Evolutionary conservation across 495 filamentous ascomycete genomes (phyloP).

Genomic region (Hypoxylon fuscum): DNA sequence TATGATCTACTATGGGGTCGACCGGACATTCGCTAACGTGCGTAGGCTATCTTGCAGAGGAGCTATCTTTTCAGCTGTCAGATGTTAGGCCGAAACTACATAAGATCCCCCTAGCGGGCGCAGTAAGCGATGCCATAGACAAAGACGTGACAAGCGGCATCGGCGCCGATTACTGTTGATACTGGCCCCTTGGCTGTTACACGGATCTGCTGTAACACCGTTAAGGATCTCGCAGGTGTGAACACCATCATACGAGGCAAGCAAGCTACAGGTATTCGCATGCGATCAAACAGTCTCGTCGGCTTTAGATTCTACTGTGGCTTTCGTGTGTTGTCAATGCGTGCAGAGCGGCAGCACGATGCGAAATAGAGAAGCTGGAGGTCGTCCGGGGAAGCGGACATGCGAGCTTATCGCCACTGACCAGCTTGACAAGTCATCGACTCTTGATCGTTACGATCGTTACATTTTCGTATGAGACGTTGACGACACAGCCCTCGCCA

Average conservation of each 20-base stretch:
- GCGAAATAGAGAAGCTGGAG: background rate
- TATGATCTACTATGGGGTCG: constrained; percentile 34
- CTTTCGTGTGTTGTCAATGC: background rate
- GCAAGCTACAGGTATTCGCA: constrained; percentile 15
- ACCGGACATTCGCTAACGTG: constrained; percentile 27
- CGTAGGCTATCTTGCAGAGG: constrained; percentile 32
- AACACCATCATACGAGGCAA: constrained; percentile 15
- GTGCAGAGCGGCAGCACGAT: background rate
- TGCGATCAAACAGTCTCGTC: constrained; percentile 20
- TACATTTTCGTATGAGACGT: background rate
- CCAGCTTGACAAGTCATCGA: background rate
- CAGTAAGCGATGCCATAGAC: constrained; percentile 18
- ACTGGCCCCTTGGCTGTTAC: constrained; percentile 13
- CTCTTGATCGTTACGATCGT: constrained; percentile 1
- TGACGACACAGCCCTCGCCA: constrained; percentile 6
- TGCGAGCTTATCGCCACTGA: background rate
- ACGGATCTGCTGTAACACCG: constrained; percentile 11
- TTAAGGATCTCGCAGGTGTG: constrained; percentile 19
- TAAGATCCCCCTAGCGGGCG: constrained; percentile 23
- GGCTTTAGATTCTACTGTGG: background rate
- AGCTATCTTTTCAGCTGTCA: constrained; percentile 35
- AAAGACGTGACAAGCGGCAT: constrained; percentile 24
- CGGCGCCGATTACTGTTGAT: constrained; percentile 29
- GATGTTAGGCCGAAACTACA: constrained; percentile 33
- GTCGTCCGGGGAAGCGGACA: constrained; percentile 9